phyloP scores from a whole-genome alignment of 2,329 filamentous ascomycete species.

The Pseudogymnoascus sp. region DNA sequence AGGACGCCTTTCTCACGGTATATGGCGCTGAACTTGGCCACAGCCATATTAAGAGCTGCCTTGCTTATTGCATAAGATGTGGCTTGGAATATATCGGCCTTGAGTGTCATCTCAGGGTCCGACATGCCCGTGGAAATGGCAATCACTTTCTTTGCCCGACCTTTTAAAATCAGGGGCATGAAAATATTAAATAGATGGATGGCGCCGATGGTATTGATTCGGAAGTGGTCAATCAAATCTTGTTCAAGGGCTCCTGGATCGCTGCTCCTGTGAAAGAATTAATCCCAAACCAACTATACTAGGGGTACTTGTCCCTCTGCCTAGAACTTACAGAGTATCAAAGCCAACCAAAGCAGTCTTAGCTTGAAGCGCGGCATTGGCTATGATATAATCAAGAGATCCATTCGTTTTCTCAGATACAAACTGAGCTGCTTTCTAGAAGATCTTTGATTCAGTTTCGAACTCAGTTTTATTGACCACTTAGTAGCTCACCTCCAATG shows the following conservation, averaged over 20 bases:
- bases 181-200: conserved; percentile 47
- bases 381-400: conserved; percentile 44
- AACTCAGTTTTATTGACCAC: conserved; percentile 11
- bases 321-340: conserved; percentile 32
- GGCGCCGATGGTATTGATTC: conserved; percentile 44
- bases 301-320: neutral
- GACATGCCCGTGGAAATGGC: conserved; percentile 40
- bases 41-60: conserved; percentile 43
- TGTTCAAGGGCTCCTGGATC: conserved; percentile 30
- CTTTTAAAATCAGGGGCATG: conserved; percentile 43
- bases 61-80: conserved; percentile 42
- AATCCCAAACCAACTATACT: conserved; percentile 10
- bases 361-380: conserved; percentile 37
- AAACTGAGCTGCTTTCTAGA: conserved; percentile 18
- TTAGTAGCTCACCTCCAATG: conserved; percentile 16
- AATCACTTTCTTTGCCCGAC: conserved; percentile 45
- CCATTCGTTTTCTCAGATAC: conserved; percentile 31
- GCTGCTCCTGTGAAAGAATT: conserved; percentile 17
- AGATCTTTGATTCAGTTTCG: conserved; percentile 13
- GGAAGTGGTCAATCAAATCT: conserved; percentile 29
- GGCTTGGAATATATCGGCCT: conserved; percentile 30
- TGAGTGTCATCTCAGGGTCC: conserved; percentile 37
- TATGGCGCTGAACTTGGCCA: conserved; percentile 45
- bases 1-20: conserved; percentile 43
- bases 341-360: conserved; percentile 28